Evolutionary conservation across 192 early-diverging fungal genomes (phyloP).

Genomic region (Coemansia aciculifera): DNA sequence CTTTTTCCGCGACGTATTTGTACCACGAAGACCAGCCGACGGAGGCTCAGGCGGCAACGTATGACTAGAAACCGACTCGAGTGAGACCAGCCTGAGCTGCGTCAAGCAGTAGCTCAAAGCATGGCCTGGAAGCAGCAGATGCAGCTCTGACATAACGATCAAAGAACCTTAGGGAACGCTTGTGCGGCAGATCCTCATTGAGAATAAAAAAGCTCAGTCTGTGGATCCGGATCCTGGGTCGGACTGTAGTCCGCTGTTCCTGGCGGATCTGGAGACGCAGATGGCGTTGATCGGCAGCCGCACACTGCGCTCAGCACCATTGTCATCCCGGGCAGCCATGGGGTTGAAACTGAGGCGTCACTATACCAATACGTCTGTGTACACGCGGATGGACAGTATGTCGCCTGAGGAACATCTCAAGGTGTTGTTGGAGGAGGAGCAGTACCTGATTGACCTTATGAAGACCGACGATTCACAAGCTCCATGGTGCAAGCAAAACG

Average conservation of each 20-base stretch:
- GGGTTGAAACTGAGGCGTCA: conserved; percentile 5
- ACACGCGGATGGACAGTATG: conserved; percentile 37
- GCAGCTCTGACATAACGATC: conserved; percentile 72
- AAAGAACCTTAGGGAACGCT: conserved; percentile 86
- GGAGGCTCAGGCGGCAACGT: conserved; percentile 88
- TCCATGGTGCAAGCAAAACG: conserved; percentile 32
- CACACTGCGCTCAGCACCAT: background rate
- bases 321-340: background rate
- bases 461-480: conserved; percentile 42
- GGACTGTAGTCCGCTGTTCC: conserved; percentile 31
- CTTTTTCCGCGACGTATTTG: conserved; percentile 71
- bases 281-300: background rate
- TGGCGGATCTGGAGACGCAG: conserved; percentile 23
- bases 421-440: conserved; percentile 36
- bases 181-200: conserved; percentile 65
- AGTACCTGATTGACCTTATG: conserved; percentile 44
- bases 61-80: conserved; percentile 68
- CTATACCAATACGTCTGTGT: conserved; percentile 52
- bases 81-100: conserved; percentile 78
- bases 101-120: conserved; percentile 65
- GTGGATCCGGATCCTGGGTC: background rate
- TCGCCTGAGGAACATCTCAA: conserved; percentile 33
- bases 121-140: conserved; percentile 67
- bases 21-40: conserved; percentile 80
- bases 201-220: background rate